Evolutionary conservation across 2,329 filamentous ascomycete genomes (phyloP), one percentile per base, ranked within the genome.

Genomic region (Colletotrichum navitas): DNA sequence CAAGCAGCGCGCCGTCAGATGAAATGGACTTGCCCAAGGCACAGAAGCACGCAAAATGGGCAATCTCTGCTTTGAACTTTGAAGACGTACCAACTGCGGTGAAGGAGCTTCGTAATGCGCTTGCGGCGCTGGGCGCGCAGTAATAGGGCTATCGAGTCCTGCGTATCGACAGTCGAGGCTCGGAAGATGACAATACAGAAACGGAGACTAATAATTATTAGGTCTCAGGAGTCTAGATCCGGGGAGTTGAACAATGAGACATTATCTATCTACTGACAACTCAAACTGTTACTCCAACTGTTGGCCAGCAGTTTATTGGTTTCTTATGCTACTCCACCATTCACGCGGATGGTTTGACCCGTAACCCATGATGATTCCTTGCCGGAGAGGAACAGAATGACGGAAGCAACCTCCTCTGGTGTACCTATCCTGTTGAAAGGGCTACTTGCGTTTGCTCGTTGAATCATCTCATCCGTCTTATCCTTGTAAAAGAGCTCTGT

Each of bases 11-110:
- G 29, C 62, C 70, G 10, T 66, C 63, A 4, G 74, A 75, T 49
- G 73, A 75, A 10, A 74, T 81, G 41, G 94, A 97, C 74, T 92
- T 98, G 45, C 85, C 89, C 45, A 88, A 91, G 76, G 95, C 96
- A 5, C 94, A 97, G 80, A 99, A 98, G 80, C 96, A 98, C 83
- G 95, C 95, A 2, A 94, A 94, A 77, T 99, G 94, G 94, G 96
- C 96, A 0, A 97, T 98, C 52, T 98, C 95, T 14, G 96, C 96
- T 0, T 83, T 99, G 59, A 97, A 98, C 77, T 99, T 99, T 81
- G 96, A 99, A 76, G 96, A 99, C 79, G 93, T 97, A 1, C 87
- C 91, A 1, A 99, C 96, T 0, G 96, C 96, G 0, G 91, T 98
- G 5, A 91, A 91, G 77, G 95, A 99, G 79, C 81, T 99, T 73